These are phyloP conservation scores for Turnera subulata DNA, from an alignment of 345 rosid genomes.

Conservation along the genomic window DNA sequence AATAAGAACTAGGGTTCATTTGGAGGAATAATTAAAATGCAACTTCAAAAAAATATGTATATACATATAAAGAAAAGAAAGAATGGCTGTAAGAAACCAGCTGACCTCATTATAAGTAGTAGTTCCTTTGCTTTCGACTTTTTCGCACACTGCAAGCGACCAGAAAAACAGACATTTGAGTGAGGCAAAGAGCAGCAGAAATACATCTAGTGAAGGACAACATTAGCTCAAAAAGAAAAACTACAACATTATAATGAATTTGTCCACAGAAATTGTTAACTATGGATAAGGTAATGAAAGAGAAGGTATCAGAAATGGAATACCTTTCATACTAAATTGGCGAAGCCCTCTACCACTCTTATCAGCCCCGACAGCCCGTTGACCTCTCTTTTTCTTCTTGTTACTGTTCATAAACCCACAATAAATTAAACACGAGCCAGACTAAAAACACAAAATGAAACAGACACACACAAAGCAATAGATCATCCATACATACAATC, in stretches of 20 bases:
- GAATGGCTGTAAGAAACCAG: slow-evolving; percentile 27
- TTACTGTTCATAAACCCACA: slow-evolving; percentile 29
- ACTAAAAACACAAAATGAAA: background rate
- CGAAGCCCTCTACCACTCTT: slow-evolving; percentile 98
- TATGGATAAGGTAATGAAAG: background rate
- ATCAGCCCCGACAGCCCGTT: slow-evolving; percentile 82
- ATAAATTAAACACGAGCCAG: background rate
- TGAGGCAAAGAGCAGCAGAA: background rate
- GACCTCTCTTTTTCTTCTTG: slow-evolving; percentile 91
- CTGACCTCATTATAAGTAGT: slow-evolving; percentile 97
- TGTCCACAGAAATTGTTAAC: background rate
- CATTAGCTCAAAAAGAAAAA: background rate
- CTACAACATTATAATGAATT: too few species aligned
- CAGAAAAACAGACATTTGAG: slow-evolving; percentile 5
- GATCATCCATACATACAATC: background rate
- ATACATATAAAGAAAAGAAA: background rate
- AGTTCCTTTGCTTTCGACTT: slow-evolving; percentile 97
- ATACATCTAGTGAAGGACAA: slow-evolving; percentile 7
- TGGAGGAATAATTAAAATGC: too few species aligned
- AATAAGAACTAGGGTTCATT: too few species aligned
- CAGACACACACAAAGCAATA: background rate
- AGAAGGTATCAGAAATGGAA: slow-evolving; percentile 3
- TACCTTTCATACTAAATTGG: slow-evolving; percentile 99
- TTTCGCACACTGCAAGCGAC: slow-evolving; percentile 72
- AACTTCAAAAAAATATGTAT: background rate